Base-by-base conservation (phyloP, 2,329 filamentous ascomycete genomes). In the Talaromyces sp. region DNA sequence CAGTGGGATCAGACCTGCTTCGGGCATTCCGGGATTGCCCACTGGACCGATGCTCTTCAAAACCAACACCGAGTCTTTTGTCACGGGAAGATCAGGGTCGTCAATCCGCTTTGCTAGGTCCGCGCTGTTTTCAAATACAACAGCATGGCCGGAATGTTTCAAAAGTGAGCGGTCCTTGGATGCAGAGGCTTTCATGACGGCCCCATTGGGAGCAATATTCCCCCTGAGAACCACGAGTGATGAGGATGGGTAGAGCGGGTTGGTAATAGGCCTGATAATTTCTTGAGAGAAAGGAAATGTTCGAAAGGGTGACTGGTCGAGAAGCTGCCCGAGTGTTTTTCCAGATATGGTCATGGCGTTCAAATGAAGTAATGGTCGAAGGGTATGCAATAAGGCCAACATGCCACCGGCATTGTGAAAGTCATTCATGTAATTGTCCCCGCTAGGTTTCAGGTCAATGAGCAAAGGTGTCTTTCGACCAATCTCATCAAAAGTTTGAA, bases 391-490 rank as follows among this genome's bases (percentile, higher is more conserved):
- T 7, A 83, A 65, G 4, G 77, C 77, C 27, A 78, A 65, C 80
- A 82, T 82, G 4, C 81, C 81, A 1, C 81, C 81, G 0, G 80
- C 79, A 61, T 82, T 81, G 63, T 82, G 80, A 59, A 82, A 82
- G 64, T 83, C 81, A n/a, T 74, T 78, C 80, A 82, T 82, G 64
- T 82, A 82, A 61, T 81, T 81, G 61, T 81, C 79, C 2, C 81
- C 81, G 58, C 79, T 81, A 0, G 81, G 81, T 61, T 83, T 82
- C n/a, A 83, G 69, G 63, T 83, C 81, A 10, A 82, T 72, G 5
- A 82, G 65, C 0, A 83, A 66, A 0, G 81, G 81, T 0, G 77
- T 80, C 8, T 70, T 77, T 17, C 72, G 71, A 4, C 81, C 81
- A 35, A 82, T 77, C 4, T 80, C 76, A 54, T 82, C 79, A 59